These are phyloP conservation scores for Phlebiopsis flavidoalba DNA, from an alignment of 768 basidiomycete genomes.

Conservation along the genomic window DNA sequence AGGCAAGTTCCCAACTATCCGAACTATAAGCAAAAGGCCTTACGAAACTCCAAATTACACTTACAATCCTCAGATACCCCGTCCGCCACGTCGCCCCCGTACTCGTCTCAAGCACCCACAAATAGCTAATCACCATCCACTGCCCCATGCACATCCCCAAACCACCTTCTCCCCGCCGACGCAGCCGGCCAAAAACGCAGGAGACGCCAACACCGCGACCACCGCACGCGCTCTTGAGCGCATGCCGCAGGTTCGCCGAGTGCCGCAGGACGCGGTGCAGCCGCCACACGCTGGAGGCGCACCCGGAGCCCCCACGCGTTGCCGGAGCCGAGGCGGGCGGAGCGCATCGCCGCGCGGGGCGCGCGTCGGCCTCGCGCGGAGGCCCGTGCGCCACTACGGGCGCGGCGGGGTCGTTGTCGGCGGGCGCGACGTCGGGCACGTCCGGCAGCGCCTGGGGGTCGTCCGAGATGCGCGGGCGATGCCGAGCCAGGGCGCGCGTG, in stretches of 20 bases:
- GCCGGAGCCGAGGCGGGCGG: slow-evolving; percentile 7
- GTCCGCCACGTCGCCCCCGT: slow-evolving; percentile 48
- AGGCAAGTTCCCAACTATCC: slow-evolving; percentile 26
- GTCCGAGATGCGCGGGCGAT: slow-evolving; percentile 29
- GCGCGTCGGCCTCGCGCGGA: slow-evolving; percentile 8
- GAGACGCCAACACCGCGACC: slow-evolving; percentile 35
- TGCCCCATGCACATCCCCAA: slow-evolving; percentile 33
- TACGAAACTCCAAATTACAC: slow-evolving; percentile 1
- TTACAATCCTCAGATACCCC: slow-evolving; percentile 39
- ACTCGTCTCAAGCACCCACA: slow-evolving; percentile 49
- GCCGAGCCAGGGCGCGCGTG: slow-evolving; percentile 38
- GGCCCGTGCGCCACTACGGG: slow-evolving; percentile 11
- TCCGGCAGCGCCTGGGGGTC: slow-evolving; percentile 14
- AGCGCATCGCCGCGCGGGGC: slow-evolving; percentile 4
- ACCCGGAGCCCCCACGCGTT: slow-evolving; percentile 15
- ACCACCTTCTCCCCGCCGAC: slow-evolving; percentile 36
- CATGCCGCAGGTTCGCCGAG: slow-evolving; percentile 41
- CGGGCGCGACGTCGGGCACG: background rate
- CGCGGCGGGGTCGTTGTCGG: background rate
- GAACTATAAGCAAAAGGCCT: background rate
- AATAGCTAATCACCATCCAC: slow-evolving; percentile 45
- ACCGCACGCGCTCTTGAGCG: slow-evolving; percentile 41
- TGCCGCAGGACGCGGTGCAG: slow-evolving; percentile 26
- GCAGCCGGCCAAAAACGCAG: slow-evolving; percentile 36
- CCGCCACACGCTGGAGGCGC: slow-evolving; percentile 30